Evolutionary conservation across 345 rosid genomes (phyloP).

Genomic region (Citrus glauca): DNA sequence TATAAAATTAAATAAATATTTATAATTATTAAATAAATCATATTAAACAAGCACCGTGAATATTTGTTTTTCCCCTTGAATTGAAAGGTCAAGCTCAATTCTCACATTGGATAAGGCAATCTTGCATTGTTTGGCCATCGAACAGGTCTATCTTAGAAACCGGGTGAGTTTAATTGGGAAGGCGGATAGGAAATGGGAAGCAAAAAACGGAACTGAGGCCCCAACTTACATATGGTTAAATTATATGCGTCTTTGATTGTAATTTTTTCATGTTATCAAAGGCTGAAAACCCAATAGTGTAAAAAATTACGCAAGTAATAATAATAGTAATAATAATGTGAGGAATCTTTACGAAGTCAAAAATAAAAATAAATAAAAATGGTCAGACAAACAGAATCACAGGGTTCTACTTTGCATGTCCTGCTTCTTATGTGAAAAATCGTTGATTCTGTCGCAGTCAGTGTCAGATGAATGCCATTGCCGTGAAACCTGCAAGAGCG

Average conservation of each 20-base stretch:
- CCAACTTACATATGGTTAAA: too few species aligned
- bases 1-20: too few species aligned
- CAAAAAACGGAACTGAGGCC: too few species aligned
- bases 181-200: neutral
- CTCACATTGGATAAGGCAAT: neutral
- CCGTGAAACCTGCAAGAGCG: constrained; percentile 16
- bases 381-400: neutral
- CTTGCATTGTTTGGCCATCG: neutral
- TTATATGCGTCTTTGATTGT: neutral
- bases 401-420: neutral
- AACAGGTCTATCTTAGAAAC: too few species aligned
- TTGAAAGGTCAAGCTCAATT: neutral
- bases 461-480: constrained; percentile 10
- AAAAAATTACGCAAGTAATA: neutral
- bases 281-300: neutral
- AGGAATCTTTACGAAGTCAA: neutral
- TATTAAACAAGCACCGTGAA: accelerated
- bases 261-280: too few species aligned
- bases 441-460: too few species aligned
- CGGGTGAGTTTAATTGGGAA: too few species aligned
- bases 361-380: too few species aligned
- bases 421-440: too few species aligned
- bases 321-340: too few species aligned
- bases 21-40: too few species aligned
- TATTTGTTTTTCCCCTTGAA: neutral